phyloP scores from a whole-genome alignment of 2,329 filamentous ascomycete species.

The Chalaropsis thielavioides region DNA sequence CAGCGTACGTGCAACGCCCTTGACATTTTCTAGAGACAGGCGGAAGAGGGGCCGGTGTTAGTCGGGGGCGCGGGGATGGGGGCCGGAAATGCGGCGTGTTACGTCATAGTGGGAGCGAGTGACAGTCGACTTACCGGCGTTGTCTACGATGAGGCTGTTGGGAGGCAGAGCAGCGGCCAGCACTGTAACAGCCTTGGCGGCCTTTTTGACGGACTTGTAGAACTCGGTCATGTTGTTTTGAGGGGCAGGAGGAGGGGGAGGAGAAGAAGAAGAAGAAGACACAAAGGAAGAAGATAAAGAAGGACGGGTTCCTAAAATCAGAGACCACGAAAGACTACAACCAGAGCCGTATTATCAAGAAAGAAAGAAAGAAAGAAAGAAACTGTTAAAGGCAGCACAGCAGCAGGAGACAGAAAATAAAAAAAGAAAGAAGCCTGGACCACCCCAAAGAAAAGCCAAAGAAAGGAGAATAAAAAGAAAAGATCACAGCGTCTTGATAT shows the following conservation, averaged over 20 bases:
- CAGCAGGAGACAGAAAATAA: neutral
- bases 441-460: neutral
- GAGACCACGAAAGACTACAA: neutral
- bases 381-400: neutral
- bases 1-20: constrained; percentile 43
- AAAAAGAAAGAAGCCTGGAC: neutral
- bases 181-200: neutral
- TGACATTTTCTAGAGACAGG: constrained; percentile 36
- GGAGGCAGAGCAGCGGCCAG: constrained; percentile 12
- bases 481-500: neutral
- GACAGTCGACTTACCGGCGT: constrained; percentile 9
- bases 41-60: constrained; percentile 27
- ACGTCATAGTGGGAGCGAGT: neutral
- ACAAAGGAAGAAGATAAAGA: no score
- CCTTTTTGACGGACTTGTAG: constrained; percentile 14
- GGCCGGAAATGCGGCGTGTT: neutral
- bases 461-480: constrained; percentile 11
- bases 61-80: neutral
- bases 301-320: no score
- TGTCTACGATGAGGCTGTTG: constrained; percentile 7
- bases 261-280: neutral
- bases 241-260: neutral
- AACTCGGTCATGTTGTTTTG: constrained; percentile 7
- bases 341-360: neutral
- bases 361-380: neutral